phyloP scores from a whole-genome alignment of 257 asterid species.

The Knoxia roxburghii region DNA sequence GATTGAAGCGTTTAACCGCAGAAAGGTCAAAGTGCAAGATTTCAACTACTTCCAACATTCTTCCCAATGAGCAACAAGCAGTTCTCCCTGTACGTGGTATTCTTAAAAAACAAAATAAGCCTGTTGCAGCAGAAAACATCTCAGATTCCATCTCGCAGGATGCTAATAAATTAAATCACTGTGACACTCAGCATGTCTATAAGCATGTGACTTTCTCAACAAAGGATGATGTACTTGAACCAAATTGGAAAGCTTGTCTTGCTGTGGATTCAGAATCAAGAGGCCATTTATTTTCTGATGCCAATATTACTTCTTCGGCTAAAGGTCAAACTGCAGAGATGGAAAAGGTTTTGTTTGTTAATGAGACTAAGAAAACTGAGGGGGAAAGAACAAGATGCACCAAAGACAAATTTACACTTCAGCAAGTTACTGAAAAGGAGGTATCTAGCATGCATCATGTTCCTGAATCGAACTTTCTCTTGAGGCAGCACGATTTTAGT shows the following conservation, averaged over 20 bases:
- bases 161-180: constrained; percentile 18
- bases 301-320: constrained; percentile 17
- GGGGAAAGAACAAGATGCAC: constrained; percentile 17
- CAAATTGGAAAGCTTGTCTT: constrained; percentile 19
- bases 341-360: constrained; percentile 14
- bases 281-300: constrained; percentile 15
- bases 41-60: constrained; percentile 21
- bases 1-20: constrained; percentile 19
- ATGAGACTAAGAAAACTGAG: constrained; percentile 26
- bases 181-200: constrained; percentile 21
- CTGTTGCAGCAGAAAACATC: constrained; percentile 19
- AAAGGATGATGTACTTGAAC: constrained; percentile 26
- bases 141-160: constrained; percentile 21
- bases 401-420: constrained; percentile 27
- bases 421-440: constrained; percentile 22
- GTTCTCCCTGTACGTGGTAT: constrained; percentile 30
- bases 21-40: constrained; percentile 22
- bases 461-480: constrained; percentile 2
- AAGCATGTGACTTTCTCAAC: constrained; percentile 42
- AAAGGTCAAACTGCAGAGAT: constrained; percentile 11
- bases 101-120: constrained; percentile 24
- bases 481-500: constrained; percentile 13
- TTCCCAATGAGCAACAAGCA: constrained; percentile 22
- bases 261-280: constrained; percentile 18
- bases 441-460: constrained; percentile 8